A percentile compares a stretch with the other conserved stretches of the same genome.
phyloP scores from a whole-genome alignment of 345 rosid species.

The Laguncularia racemosa region DNA sequence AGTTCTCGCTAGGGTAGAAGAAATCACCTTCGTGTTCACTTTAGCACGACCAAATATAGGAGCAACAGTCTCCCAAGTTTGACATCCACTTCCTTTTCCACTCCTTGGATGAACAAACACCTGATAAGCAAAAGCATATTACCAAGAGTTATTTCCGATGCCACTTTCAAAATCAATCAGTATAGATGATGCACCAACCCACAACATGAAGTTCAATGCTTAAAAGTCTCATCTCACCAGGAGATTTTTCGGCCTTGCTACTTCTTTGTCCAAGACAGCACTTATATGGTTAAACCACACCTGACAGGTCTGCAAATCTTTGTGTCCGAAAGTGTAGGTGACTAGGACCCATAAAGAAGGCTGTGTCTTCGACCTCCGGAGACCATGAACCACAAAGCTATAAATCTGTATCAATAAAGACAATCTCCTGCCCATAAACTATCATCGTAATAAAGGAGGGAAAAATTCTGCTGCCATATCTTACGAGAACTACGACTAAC shows the following conservation, averaged over 20 bases:
- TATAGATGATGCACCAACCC: conserved; percentile 1
- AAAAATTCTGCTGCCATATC: not conserved
- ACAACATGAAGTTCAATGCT: not conserved
- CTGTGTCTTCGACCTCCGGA: conserved; percentile 44
- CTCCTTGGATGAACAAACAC: conserved; percentile 83
- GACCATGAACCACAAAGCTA: conserved; percentile 51
- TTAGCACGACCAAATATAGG: conserved; percentile 63
- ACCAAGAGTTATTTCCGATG: not conserved
- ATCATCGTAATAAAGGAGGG: conserved; percentile 2
- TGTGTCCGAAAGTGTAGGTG: conserved; percentile 53
- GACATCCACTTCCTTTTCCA: conserved; percentile 69
- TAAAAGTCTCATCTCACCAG: conserved; percentile 35
- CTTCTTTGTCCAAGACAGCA: conserved; percentile 39
- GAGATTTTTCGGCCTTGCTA: conserved; percentile 73
- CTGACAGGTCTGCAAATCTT: conserved; percentile 56
- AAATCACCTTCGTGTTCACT: conserved; percentile 57
- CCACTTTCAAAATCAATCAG: conserved; percentile 6
- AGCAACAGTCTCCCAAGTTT: conserved; percentile 76
- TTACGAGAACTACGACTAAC: conserved; percentile 25
- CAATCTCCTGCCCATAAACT: conserved; percentile 7
- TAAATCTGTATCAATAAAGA: conserved; percentile 44
- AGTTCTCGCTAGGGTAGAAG: not conserved
- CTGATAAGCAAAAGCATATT: conserved; percentile 26
- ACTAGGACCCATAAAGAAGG: conserved; percentile 57
- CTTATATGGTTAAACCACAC: conserved; percentile 57